Conservation (phyloP, 225 moss, liverwort and hornwort genomes). For the Physcomitrium patens region DNA sequence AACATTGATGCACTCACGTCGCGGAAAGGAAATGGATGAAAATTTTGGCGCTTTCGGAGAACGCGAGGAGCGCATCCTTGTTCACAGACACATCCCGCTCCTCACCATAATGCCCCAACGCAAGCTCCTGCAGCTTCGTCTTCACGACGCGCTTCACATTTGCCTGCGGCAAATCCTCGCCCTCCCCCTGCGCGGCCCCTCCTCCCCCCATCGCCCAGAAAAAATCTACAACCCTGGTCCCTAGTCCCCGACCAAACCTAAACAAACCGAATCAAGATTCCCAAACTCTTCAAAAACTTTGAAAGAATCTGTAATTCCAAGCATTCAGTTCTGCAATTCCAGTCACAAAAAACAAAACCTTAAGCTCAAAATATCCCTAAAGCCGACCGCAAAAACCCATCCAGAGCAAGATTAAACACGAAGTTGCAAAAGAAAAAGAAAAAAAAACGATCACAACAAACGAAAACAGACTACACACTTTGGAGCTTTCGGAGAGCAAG, state of each 20-base stretch:
- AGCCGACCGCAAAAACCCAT: no score
- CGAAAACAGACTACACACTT: no score
- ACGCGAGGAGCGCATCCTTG: conserved; percentile 88
- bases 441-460: no score
- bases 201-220: conserved; percentile 41
- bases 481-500: no score
- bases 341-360: no score
- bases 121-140: conserved; percentile 78
- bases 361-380: no score
- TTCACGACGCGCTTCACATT: conserved; percentile 96
- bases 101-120: conserved; percentile 59
- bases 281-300: no score
- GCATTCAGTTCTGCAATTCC: no score
- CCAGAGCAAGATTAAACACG: no score
- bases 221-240: conserved; percentile 34
- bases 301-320: no score
- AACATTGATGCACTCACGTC: conserved; percentile 55
- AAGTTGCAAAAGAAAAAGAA: no score
- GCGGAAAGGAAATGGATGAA: conserved; percentile 95
- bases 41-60: conserved; percentile 94
- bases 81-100: conserved; percentile 77
- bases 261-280: no score
- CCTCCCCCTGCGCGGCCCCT: conserved; percentile 43
- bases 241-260: not conserved
- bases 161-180: conserved; percentile 87